Evolutionary conservation across 179 eudicot species (phyloP).

Genomic region (Amaranthus tricolor): DNA sequence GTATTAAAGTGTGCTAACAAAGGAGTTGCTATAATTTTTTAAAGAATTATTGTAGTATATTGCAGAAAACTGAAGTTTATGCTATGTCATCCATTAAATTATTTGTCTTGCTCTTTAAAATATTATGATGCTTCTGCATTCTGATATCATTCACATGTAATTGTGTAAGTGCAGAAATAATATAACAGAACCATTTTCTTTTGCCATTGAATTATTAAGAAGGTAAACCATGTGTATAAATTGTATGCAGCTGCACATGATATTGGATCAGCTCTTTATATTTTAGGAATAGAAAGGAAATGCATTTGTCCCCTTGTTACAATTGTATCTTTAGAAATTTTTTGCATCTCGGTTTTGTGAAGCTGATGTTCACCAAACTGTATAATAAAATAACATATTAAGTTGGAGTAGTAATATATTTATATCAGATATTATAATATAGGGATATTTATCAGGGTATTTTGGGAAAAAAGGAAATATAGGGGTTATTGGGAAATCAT

Average conservation of each 20-base stretch:
- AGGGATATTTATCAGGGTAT: too few relatives aligned
- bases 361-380: neutral
- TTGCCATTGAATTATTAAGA: constrained; percentile 12
- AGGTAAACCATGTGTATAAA: constrained; percentile 14
- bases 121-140: constrained; percentile 3
- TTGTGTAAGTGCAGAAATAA: constrained; percentile 7
- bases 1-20: constrained; percentile 25
- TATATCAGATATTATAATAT: too few relatives aligned
- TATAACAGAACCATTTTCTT: constrained; percentile 14
- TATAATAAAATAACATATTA: neutral
- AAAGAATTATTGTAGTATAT: neutral
- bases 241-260: constrained; percentile 27
- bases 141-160: constrained; percentile 22
- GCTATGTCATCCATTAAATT: neutral
- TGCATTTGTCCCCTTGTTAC: constrained; percentile 18
- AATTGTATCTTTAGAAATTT: constrained; percentile 6
- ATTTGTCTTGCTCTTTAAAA: neutral
- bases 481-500: too few relatives aligned
- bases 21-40: constrained; percentile 1
- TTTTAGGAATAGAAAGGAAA: constrained; percentile 11
- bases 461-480: too few relatives aligned
- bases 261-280: constrained; percentile 15
- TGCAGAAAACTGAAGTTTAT: constrained; percentile 9
- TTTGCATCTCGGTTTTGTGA: constrained; percentile 1
- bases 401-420: neutral